Percentiles rank a stretch among this genome's conserved stretches.
Evolutionary conservation across 768 basidiomycete genomes (phyloP).

Genomic region (Xerocomellus chrysenteron): DNA sequence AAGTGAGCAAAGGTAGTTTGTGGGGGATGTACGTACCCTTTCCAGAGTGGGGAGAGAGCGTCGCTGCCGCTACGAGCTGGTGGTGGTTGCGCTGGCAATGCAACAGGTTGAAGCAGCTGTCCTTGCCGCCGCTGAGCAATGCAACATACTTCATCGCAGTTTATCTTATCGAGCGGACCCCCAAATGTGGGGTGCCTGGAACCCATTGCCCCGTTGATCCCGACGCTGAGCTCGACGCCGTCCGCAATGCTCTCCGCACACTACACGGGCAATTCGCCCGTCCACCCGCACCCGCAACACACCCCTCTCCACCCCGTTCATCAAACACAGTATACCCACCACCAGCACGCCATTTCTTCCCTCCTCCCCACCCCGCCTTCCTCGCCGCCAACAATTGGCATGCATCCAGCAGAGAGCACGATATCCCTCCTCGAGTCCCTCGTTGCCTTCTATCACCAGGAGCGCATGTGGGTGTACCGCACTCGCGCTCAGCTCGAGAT

Average conservation of each 20-base stretch:
- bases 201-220: background rate
- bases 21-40: constrained; percentile 56
- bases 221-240: constrained; percentile 1
- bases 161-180: constrained; percentile 25
- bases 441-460: constrained; percentile 65
- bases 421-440: constrained; percentile 62
- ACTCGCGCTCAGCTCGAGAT: constrained; percentile 61
- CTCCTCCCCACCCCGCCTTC: constrained; percentile 35
- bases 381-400: constrained; percentile 31
- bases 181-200: constrained; percentile 12
- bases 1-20: constrained; percentile 1
- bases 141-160: constrained; percentile 85
- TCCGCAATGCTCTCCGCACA: constrained; percentile 71
- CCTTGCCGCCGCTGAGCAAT: constrained; percentile 95
- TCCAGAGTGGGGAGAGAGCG: constrained; percentile 78
- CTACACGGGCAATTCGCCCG: constrained; percentile 19
- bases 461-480: constrained; percentile 70
- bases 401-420: constrained; percentile 46
- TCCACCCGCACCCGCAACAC: constrained; percentile 22
- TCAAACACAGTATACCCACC: constrained; percentile 19
- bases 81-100: constrained; percentile 89
- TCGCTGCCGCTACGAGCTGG: constrained; percentile 83
- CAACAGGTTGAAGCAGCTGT: constrained; percentile 92
- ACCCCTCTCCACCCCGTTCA: constrained; percentile 23
- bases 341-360: constrained; percentile 30